Percentiles rank a stretch among this genome's conserved stretches.
Conservation (phyloP, 257 asterid species). For the Mitragyna speciosa region DNA sequence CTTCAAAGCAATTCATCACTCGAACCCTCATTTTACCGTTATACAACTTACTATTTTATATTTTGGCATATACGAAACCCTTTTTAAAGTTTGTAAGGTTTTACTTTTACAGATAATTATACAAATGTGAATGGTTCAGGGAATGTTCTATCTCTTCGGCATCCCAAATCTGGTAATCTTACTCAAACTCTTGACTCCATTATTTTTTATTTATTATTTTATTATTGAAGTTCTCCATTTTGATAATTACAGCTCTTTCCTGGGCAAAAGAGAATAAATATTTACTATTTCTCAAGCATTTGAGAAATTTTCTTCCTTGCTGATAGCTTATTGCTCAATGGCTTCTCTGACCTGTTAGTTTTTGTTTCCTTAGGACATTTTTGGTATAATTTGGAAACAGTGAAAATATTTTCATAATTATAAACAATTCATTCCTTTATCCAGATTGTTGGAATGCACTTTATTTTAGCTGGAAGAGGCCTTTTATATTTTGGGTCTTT, state of each 20-base stretch:
- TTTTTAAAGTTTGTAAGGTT: slow-evolving; percentile 11
- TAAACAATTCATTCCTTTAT: not conserved
- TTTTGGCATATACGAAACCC: not conserved
- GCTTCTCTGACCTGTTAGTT: not conserved
- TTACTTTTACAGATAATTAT: slow-evolving; percentile 50
- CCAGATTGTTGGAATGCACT: not conserved
- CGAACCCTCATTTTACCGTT: not conserved
- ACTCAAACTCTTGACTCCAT: not conserved
- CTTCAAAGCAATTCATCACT: not conserved
- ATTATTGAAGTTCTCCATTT: not conserved
- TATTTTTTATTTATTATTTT: not conserved
- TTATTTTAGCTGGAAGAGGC: not conserved
- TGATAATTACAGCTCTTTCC: not conserved
- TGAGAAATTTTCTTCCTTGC: not conserved
- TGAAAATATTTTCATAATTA: not conserved
- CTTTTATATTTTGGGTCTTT: not conserved
- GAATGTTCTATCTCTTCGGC: slow-evolving; percentile 61
- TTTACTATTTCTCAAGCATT: not conserved
- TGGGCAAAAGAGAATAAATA: not conserved
- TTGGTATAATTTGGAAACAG: not conserved
- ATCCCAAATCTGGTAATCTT: slow-evolving; percentile 81
- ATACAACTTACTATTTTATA: not conserved
- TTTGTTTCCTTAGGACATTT: not conserved
- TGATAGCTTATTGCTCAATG: not conserved
- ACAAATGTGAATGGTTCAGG: slow-evolving; percentile 43